Conservation (phyloP, 164 flowering plant genomes). For the Buxus sempervirens region DNA sequence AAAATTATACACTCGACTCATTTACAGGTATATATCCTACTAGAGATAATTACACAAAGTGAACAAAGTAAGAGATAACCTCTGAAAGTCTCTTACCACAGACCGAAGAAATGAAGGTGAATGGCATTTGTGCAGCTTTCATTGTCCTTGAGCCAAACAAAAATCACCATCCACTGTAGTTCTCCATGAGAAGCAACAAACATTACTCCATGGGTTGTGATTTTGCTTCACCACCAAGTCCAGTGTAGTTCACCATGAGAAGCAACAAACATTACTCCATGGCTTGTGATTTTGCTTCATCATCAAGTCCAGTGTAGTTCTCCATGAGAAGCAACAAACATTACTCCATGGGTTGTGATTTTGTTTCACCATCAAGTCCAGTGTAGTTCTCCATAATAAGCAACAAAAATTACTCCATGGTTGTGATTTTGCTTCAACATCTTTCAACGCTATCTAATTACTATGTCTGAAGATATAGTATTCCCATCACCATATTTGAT, state of each 20-base stretch:
- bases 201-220: background rate
- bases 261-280: background rate
- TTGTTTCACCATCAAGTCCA: conserved; percentile 12
- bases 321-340: background rate
- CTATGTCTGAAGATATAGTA: conserved; percentile 14
- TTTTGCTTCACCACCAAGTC: conserved; percentile 11
- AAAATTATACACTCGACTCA: conserved; percentile 6
- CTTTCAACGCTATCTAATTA: conserved; percentile 27
- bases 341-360: background rate
- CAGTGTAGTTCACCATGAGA: conserved; percentile 1
- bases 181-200: background rate
- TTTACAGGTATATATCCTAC: conserved; percentile 9
- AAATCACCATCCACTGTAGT: background rate
- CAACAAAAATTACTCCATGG: background rate
- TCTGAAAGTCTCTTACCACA: background rate
- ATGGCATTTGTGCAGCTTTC: background rate
- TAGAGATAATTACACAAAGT: conserved; percentile 9
- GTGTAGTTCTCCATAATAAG: conserved; percentile 1
- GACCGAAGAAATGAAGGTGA: background rate
- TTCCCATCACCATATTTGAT: conserved; percentile 11
- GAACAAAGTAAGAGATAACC: background rate
- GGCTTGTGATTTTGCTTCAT: conserved; percentile 9
- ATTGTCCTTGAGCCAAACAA: conserved; percentile 1
- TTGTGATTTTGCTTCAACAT: conserved; percentile 12
- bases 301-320: conserved; percentile 8